Conservation (phyloP, 2,329 filamentous ascomycete species). For the Aspergillus sp. region DNA sequence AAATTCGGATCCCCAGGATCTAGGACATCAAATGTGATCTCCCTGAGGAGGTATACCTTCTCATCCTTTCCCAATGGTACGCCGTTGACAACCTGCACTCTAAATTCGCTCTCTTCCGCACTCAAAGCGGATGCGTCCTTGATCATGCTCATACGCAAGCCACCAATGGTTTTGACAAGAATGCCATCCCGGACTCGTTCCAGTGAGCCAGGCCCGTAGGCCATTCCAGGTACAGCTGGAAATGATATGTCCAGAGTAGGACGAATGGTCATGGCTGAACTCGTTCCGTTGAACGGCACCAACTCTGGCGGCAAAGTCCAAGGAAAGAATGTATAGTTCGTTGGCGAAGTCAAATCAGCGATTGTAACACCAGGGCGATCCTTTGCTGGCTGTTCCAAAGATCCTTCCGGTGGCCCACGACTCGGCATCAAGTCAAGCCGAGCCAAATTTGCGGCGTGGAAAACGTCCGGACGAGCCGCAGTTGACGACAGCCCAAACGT, state of each 20-base stretch:
- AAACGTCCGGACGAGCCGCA: constrained; percentile 77
- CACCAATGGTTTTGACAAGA: constrained; percentile 60
- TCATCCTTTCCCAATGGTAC: constrained; percentile 83
- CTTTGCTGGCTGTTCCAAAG: constrained; percentile 54
- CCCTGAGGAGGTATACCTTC: constrained; percentile 74
- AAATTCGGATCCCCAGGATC: constrained; percentile 75
- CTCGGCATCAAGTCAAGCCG: constrained; percentile 73
- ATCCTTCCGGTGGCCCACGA: constrained; percentile 57
- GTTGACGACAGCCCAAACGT: constrained; percentile 76
- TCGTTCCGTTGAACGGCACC: constrained; percentile 75
- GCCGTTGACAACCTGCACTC: constrained; percentile 76
- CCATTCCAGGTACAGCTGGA: constrained; percentile 54
- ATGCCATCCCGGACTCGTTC: constrained; percentile 61
- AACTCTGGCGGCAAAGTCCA: constrained; percentile 83
- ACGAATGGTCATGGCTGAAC: constrained; percentile 68
- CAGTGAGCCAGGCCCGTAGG: constrained; percentile 49
- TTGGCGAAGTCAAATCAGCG: constrained; percentile 58
- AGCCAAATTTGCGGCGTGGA: constrained; percentile 83
- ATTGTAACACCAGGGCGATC: constrained; percentile 57
- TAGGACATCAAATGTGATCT: constrained; percentile 69
- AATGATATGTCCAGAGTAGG: constrained; percentile 71
- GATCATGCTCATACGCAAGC: constrained; percentile 54
- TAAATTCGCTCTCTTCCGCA: constrained; percentile 38
- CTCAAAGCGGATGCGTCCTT: constrained; percentile 41
- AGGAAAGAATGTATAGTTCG: constrained; percentile 83